Evolutionary conservation across 805 yeast species (phyloP), one percentile per base, ranked within the genome.

Genomic region (Metschnikowia amazonensis): DNA sequence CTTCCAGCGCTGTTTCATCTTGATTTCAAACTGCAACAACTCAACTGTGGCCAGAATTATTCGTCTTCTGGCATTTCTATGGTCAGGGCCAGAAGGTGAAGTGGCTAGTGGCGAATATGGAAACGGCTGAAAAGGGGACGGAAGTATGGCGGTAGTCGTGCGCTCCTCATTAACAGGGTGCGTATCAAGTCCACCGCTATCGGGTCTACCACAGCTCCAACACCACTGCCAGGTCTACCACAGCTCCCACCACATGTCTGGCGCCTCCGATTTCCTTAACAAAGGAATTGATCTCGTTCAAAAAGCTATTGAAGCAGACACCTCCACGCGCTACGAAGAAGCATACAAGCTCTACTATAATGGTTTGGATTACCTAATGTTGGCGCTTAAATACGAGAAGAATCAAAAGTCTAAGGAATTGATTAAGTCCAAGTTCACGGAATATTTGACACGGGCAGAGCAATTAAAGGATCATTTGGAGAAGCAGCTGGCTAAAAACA

Each of bases 211-310:
- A 21, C 24, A 21, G 24, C 24, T 5, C 24, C 24, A 21, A 21
- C 24, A 21, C 24, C n/a, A n/a, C n/a, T n/a, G n/a, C n/a, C n/a
- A n/a, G n/a, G n/a, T n/a, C n/a, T n/a, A n/a, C 41, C 17, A 36
- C 17, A 14, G 11, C 4, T 10, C 27, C 9, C 31, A 14, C 23
- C 38, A 35, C 23, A 62, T 62, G 65, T 59, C 63, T n/a, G 60
- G 63, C 3, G 59, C 69, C 16, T 52, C 72, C 23, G 96, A 92
- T 60, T 92, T 92, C 63, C 76, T 94, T 34, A 82, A 86, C 48
- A 94, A 94, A 63, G 99, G 97, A n/a, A 89, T 94, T 20, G 97
- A 89, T 51, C 75, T 89, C 30, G 95, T 94, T 16, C 95, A 89
- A 62, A 85, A 84, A 65, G 99, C 99, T 20, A 89, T 94, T 45